Conservation (phyloP, 1,284 basidiomycete species). For the Pseudozyma sp. region DNA sequence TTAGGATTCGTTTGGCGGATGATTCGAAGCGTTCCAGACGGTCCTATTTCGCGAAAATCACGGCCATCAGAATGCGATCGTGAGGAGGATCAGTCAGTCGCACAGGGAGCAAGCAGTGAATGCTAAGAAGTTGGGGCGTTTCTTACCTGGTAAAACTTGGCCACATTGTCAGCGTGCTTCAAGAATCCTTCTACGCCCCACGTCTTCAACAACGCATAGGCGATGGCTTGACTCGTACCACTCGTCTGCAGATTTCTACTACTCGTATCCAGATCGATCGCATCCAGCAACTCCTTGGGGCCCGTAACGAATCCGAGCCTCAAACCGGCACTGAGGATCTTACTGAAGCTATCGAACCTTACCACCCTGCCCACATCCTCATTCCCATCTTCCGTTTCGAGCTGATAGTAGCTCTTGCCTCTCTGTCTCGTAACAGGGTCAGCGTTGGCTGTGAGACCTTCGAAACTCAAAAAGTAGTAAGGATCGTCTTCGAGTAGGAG, state of each 20-base stretch:
- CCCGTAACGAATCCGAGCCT: constrained; percentile 83
- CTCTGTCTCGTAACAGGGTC: constrained; percentile 54
- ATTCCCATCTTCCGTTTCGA: constrained; percentile 53
- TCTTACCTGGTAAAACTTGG: constrained; percentile 79
- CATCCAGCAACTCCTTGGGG: constrained; percentile 78
- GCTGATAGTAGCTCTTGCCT: constrained; percentile 59
- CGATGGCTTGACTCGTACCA: constrained; percentile 82
- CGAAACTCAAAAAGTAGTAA: constrained; percentile 63
- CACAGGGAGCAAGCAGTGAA: neutral
- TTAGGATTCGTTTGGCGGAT: constrained; percentile 20
- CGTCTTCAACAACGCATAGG: constrained; percentile 77
- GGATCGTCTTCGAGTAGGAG: constrained; percentile 62
- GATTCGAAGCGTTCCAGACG: constrained; percentile 37
- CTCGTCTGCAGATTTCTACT: constrained; percentile 81
- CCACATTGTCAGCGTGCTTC: constrained; percentile 77
- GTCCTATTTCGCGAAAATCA: constrained; percentile 10
- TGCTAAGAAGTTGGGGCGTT: neutral
- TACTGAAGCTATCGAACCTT: constrained; percentile 74
- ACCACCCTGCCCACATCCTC: constrained; percentile 61
- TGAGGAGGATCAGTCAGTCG: neutral
- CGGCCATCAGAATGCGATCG: too few relatives aligned
- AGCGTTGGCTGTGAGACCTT: constrained; percentile 40
- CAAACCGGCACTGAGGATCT: constrained; percentile 71
- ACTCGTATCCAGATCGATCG: constrained; percentile 79
- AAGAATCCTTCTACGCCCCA: constrained; percentile 81